Evolutionary conservation across 2,329 filamentous ascomycete species (phyloP), one percentile per base, ranked within the genome.

Genomic region (Paecilomyces niveus): DNA sequence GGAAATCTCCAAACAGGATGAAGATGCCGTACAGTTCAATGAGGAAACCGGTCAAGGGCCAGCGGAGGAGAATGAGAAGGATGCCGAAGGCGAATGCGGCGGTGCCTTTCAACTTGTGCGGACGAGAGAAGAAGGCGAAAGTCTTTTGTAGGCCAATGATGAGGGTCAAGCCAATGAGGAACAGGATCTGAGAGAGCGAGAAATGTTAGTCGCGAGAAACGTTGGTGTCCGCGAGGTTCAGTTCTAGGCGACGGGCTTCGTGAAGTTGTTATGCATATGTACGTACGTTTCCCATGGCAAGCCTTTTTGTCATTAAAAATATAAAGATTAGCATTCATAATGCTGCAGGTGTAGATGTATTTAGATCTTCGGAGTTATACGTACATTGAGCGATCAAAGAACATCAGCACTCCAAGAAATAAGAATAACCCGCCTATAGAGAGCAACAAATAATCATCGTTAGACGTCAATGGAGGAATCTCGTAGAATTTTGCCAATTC

Each of bases 301-400:
- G 86, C 86, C 90, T 94, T n/a, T 64, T 7, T 39, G 35, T 39
- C 21, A 45, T 45, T 8, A 45, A 15, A 18, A 9, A 8, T 45
- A 45, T 21, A 45, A 18, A 10, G 8, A 21, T 45, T 45, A 45
- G 39, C 15, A 45, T 45, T 45, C 9, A 9, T 21, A 9, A 9
- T 39, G n/a, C 15, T 45, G 15, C 39, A 45, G n/a, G 15, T 18
- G 7, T 8, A 45, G 39, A 18, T 18, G n/a, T 6, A 21, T 45
- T 45, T 8, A 29, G 26, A 4, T 9, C 39, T 18, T 58, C 21
- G 50, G 21, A 15, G 24, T 32, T 57, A 50, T 9, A 81, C 87
- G 70, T 80, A 93, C 90, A 97, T 92, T 70, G 94, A 90, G 64
- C 94, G 86, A 78, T 99, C 94, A 80, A 99, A 99, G 80, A 99